Base-by-base conservation (phyloP, 1,284 basidiomycete genomes). In the Termitomyces sp. region DNA sequence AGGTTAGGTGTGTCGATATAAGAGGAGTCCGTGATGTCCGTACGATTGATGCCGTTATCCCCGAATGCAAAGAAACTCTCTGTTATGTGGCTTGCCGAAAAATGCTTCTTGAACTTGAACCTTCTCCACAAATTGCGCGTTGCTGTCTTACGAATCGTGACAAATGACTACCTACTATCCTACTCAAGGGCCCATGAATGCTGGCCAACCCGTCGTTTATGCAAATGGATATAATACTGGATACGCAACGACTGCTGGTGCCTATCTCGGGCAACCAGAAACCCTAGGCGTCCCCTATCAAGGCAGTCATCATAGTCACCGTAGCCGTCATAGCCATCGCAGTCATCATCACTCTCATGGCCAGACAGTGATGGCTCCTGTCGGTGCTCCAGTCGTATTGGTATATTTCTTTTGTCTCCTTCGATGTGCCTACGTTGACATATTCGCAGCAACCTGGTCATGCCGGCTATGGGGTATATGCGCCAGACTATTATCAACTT, bases 131-230 rank as follows among this genome's bases (percentile, higher is more conserved):
- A 42, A 42, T 21, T 34, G 33, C 8, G 5, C 19, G 6, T 34
- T 30, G 17, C 45, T 13, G 30, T 46, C 9, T 12, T 17, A 38
- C 24, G 9, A 48, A 36, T 10, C 4, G 45, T 38, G n/a, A 36
- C 21, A 12, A 52, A 66, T 67, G 65, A 30, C 60, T 26, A 50
- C 61, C 55, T 69, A 69, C 58, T 67, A 69, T 59, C 67, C 68
- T 41, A 59, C 68, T 19, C 66, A 67, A 60, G 64, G 64, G 30
- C 67, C 68, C 17, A 64, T 67, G 34, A 66, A 67, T 53, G 62
- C 64, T 36, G 50, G 57, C 26, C 66, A 67, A 31, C 67, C 70
- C 17, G 64, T 68, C 19, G 62, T 69, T 10, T 73, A 73, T 58
- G 55, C 70, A 21, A 66, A 67, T 49, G 58, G 60, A 19, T 61